Percentiles rank a stretch among this genome's conserved stretches.
Conservation (phyloP, 2,329 filamentous ascomycete genomes). For the Cercospora sp. region DNA sequence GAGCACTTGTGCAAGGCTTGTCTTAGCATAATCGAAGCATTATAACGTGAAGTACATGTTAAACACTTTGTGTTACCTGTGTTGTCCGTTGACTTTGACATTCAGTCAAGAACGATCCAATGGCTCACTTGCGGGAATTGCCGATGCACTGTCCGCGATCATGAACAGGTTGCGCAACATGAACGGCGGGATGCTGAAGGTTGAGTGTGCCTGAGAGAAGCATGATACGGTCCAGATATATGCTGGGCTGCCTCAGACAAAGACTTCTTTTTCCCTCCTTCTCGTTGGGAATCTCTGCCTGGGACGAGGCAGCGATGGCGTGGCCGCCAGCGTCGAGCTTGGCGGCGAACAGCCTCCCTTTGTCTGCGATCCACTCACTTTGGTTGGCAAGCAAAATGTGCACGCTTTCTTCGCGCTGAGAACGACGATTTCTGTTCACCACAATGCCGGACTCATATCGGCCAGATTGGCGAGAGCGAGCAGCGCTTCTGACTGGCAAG, state of each 20-base stretch:
- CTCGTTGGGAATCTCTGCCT: background rate
- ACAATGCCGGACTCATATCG: slow-evolving; percentile 18
- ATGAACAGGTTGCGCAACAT: background rate
- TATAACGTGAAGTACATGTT: background rate
- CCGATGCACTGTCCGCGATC: background rate
- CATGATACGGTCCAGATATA: background rate
- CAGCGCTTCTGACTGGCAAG: background rate
- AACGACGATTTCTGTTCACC: slow-evolving; percentile 14
- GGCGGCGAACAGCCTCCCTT: background rate
- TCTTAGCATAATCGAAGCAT: background rate
- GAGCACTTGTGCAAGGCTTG: background rate
- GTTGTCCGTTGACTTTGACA: background rate
- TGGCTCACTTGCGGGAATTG: background rate
- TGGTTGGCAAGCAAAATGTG: slow-evolving; percentile 10
- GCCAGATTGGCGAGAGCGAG: slow-evolving; percentile 5
- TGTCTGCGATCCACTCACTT: background rate
- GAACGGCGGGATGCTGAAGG: background rate
- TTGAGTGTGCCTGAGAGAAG: background rate
- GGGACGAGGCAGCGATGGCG: background rate
- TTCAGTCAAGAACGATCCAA: background rate
- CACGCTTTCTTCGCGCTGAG: slow-evolving; percentile 14
- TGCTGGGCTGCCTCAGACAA: background rate
- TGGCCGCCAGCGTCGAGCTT: background rate
- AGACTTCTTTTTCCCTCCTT: background rate
- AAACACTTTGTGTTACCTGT: background rate